These are phyloP conservation scores for Polychytrium aggregatum DNA, from an alignment of 192 early-diverging fungal genomes.

Conservation along the genomic window DNA sequence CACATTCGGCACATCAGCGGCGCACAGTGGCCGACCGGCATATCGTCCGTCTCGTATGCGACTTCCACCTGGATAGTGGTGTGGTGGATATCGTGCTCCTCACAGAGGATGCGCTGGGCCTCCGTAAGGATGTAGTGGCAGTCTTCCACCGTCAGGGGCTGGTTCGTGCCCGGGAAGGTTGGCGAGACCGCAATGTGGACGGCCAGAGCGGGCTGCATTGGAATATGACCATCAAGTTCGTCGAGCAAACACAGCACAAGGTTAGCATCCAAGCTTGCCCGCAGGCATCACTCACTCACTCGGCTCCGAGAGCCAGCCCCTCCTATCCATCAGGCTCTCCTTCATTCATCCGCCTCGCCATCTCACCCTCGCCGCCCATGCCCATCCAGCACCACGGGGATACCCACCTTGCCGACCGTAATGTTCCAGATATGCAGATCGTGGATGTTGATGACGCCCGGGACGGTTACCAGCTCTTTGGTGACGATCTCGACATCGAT, in stretches of 20 bases:
- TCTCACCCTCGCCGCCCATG: too few relatives aligned
- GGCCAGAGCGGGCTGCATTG: conserved; percentile 15
- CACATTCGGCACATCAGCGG: too few relatives aligned
- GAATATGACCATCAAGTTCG: not conserved
- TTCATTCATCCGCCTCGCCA: too few relatives aligned
- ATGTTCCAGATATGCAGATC: conserved; percentile 53
- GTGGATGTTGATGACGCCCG: conserved; percentile 41
- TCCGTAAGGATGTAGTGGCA: conserved; percentile 26
- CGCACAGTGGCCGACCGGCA: too few relatives aligned
- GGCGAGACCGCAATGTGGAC: conserved; percentile 17
- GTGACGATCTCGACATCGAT: conserved; percentile 35
- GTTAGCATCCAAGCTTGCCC: not conserved
- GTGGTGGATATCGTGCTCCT: conserved; percentile 35
- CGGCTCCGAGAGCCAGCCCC: not conserved
- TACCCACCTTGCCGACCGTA: conserved; percentile 35
- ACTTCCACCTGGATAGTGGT: conserved; percentile 42
- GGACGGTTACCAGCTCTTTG: conserved; percentile 30
- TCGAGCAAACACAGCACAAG: not conserved
- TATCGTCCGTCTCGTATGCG: too few relatives aligned
- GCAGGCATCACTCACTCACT: not conserved
- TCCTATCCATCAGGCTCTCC: not conserved
- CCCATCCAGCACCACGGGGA: too few relatives aligned
- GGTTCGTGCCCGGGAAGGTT: conserved; percentile 4
- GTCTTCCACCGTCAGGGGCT: conserved; percentile 10
- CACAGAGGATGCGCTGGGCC: conserved; percentile 26